Evolutionary conservation across 106 monocot species (phyloP), one percentile per base, ranked within the genome.

Genomic region (Dendrobium huoshanense): DNA sequence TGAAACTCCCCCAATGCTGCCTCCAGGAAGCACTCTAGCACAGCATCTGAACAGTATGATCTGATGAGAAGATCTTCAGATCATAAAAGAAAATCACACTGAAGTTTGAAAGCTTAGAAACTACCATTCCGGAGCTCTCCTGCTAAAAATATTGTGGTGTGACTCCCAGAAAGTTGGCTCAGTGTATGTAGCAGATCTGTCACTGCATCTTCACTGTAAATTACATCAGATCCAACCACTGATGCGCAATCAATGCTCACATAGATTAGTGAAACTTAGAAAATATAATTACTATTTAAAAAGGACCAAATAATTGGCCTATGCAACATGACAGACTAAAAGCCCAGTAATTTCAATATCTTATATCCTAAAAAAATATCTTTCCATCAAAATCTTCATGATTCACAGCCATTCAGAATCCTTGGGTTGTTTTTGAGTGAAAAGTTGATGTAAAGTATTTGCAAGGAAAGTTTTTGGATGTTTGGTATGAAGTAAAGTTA

Each of bases 151-250:
- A 95, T 88, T 59, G 98, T 99, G 33, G 98, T 95, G 72, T 87
- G 82, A 27, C 24, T 58, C 64, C 88, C 88, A 47, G 81, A 88
- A 45, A 99, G 91, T 45, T 86, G 85, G 5, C 75, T 88, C 51
- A 99, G 67, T 33, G 98, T 99, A 40, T 72, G 73, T 18, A 95
- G 49, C 51, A 99, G 84, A 85, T 95, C 93, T 40, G 55, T 51
- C 9, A 91, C 95, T 45, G 95, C 91, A 64, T 29, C 85, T 81
- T 99, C 98, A 65, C 91, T 93, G 81, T 99, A 99, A 37, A 99
- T 88, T 22, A 99, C 92, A 85, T 95, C 98, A 15, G 95, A 99
- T 18, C 95, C 98, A 55, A 99, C 77, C 22, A 99, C 98, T 95
- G 76, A 49, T 25, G 76, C 27, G 27, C 24, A 49, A 76, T 4